phyloP scores from a whole-genome alignment of 164 flowering plant species.

The Chloranthus sessilifolius region DNA sequence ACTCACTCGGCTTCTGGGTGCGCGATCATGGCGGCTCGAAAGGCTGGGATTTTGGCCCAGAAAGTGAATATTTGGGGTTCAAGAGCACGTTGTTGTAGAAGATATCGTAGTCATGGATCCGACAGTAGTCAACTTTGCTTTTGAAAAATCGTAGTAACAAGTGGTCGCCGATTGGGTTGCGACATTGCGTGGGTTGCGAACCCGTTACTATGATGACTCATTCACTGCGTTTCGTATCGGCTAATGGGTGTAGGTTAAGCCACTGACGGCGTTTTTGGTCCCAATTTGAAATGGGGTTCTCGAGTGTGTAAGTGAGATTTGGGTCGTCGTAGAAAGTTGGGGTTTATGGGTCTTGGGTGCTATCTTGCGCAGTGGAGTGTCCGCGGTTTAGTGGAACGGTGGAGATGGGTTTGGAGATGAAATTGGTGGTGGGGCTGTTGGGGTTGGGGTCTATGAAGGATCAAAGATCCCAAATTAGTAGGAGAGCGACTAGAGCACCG shows the following conservation, averaged over 20 bases:
- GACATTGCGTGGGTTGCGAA: conserved; percentile 33
- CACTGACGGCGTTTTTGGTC: conserved; percentile 32
- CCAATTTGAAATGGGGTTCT: conserved; percentile 25
- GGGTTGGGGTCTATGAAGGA: conserved; percentile 26
- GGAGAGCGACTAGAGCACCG: conserved; percentile 42
- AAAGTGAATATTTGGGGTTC: conserved; percentile 60
- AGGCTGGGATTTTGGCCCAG: conserved; percentile 84
- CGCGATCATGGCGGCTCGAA: conserved; percentile 86
- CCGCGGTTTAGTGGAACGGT: too few relatives aligned
- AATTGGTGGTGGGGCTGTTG: conserved; percentile 2
- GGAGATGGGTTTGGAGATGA: not conserved
- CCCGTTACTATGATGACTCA: conserved; percentile 26
- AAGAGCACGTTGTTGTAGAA: conserved; percentile 42
- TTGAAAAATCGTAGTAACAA: conserved; percentile 43
- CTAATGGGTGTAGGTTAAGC: conserved; percentile 29
- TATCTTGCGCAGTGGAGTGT: too few relatives aligned
- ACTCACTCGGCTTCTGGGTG: conserved; percentile 99
- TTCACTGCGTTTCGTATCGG: conserved; percentile 12
- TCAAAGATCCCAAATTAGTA: conserved; percentile 50
- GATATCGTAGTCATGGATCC: conserved; percentile 41
- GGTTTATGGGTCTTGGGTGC: not conserved
- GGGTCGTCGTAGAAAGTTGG: conserved; percentile 44
- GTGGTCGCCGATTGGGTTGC: conserved; percentile 42
- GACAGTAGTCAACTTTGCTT: conserved; percentile 49
- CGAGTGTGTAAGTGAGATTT: conserved; percentile 28